Evolutionary conservation across 768 basidiomycete genomes (phyloP).

Genomic region (Leccinum pellstonianum): DNA sequence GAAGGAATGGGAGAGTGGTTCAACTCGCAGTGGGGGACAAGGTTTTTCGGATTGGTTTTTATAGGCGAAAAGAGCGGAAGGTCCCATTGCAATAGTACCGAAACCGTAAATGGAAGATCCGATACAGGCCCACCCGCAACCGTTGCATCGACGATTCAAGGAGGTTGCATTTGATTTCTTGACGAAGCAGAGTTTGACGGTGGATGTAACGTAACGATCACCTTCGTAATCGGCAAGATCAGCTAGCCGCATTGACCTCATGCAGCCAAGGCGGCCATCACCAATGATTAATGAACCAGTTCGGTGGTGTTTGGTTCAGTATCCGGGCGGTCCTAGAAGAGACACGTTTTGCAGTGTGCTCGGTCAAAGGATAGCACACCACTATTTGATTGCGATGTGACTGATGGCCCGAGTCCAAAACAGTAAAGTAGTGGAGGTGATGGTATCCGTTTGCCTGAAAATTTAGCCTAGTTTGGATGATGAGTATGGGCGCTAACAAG

Average conservation of each 20-base stretch:
- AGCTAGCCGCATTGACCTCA: conserved; percentile 10
- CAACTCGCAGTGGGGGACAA: background rate
- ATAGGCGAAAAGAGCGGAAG: conserved; percentile 15
- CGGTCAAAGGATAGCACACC: background rate
- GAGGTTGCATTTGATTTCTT: conserved; percentile 7
- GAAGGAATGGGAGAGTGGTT: background rate
- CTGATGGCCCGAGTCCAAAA: background rate
- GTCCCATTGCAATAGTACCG: background rate
- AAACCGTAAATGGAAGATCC: conserved; percentile 6
- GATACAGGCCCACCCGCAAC: conserved; percentile 1
- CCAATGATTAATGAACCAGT: conserved; percentile 5
- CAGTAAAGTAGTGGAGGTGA: background rate
- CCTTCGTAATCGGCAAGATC: conserved; percentile 15
- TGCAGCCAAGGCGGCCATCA: background rate
- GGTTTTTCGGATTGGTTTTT: conserved; percentile 14
- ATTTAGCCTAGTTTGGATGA: background rate
- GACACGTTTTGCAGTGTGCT: background rate
- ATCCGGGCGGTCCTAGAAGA: background rate
- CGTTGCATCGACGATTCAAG: conserved; percentile 5
- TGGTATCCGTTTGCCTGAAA: background rate
- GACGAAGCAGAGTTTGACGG: background rate
- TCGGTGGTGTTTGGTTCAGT: background rate
- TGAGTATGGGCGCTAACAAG: background rate
- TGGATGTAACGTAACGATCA: background rate
- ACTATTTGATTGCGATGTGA: background rate